These are phyloP conservation scores for Penicillium verhagenii DNA, from an alignment of 495 filamentous ascomycete genomes.

Conservation along the genomic window DNA sequence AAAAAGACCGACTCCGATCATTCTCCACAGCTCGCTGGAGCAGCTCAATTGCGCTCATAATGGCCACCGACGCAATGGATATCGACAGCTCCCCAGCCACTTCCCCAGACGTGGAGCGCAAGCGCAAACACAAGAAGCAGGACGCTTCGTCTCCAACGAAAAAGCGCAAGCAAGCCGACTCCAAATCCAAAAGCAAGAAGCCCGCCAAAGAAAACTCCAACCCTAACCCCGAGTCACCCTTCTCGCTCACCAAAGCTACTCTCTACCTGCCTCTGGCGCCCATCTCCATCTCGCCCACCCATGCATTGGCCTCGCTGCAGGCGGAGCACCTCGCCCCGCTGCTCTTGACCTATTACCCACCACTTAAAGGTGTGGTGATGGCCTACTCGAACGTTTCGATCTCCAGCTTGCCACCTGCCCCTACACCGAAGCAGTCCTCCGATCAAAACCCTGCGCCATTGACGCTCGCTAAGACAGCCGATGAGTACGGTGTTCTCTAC, in stretches of 20 bases:
- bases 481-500: constrained; percentile 67
- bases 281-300: constrained; percentile 59
- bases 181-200: constrained; percentile 27
- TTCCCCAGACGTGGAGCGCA: constrained; percentile 31
- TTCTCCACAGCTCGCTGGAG: constrained; percentile 20
- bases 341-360: constrained; percentile 72
- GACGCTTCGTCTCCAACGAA: constrained; percentile 48
- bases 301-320: constrained; percentile 63
- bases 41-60: constrained; percentile 27
- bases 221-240: constrained; percentile 49
- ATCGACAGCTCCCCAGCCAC: constrained; percentile 30
- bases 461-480: constrained; percentile 53
- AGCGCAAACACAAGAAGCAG: constrained; percentile 55
- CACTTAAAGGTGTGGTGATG: constrained; percentile 66
- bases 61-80: constrained; percentile 47
- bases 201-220: constrained; percentile 15
- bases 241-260: constrained; percentile 59
- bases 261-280: constrained; percentile 72
- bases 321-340: constrained; percentile 76
- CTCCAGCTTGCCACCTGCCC: constrained; percentile 34
- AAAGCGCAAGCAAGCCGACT: constrained; percentile 44
- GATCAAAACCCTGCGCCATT: constrained; percentile 39
- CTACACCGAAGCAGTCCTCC: constrained; percentile 24
- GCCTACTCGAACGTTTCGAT: constrained; percentile 63
- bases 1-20: constrained; percentile 10